Evolutionary conservation across 495 filamentous ascomycete genomes (phyloP).

Genomic region (Lasiosphaeria ovina): DNA sequence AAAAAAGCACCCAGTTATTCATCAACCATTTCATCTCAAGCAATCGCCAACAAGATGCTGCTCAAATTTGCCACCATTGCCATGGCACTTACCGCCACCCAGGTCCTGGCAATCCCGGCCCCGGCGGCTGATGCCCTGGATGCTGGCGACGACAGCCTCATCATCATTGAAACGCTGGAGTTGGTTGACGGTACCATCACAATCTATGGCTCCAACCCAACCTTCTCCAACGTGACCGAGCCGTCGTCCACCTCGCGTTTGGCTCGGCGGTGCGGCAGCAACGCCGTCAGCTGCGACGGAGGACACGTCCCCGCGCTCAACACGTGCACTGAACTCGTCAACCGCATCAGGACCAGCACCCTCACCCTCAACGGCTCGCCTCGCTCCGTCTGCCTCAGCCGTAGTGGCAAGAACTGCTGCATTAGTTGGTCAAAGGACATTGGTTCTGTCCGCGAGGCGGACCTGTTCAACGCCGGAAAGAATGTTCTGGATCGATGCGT

Average conservation of each 20-base stretch:
- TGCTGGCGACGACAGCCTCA: slow-evolving; percentile 1
- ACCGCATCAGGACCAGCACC: neutral
- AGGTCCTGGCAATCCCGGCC: neutral
- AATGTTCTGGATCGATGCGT: slow-evolving; percentile 6
- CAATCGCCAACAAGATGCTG: too few relatives aligned
- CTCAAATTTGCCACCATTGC: neutral
- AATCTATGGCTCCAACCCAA: neutral
- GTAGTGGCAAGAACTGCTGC: slow-evolving; percentile 7
- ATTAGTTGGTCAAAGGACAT: slow-evolving; percentile 5
- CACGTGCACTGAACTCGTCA: slow-evolving; percentile 5
- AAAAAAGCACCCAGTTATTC: too few relatives aligned
- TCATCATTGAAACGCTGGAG: slow-evolving; percentile 1
- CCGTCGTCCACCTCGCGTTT: neutral
- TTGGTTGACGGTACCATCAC: neutral
- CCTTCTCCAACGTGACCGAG: neutral
- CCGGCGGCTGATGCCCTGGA: neutral
- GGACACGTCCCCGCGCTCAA: neutral
- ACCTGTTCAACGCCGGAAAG: neutral
- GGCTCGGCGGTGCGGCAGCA: slow-evolving; percentile 4
- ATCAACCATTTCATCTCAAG: too few relatives aligned
- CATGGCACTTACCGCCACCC: neutral
- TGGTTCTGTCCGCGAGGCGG: neutral
- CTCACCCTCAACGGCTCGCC: slow-evolving; percentile 1
- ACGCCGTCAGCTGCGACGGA: neutral
- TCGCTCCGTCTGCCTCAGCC: slow-evolving; percentile 6